phyloP scores from a whole-genome alignment of 441 rosid genomes.

The Euphorbia celastroides region DNA sequence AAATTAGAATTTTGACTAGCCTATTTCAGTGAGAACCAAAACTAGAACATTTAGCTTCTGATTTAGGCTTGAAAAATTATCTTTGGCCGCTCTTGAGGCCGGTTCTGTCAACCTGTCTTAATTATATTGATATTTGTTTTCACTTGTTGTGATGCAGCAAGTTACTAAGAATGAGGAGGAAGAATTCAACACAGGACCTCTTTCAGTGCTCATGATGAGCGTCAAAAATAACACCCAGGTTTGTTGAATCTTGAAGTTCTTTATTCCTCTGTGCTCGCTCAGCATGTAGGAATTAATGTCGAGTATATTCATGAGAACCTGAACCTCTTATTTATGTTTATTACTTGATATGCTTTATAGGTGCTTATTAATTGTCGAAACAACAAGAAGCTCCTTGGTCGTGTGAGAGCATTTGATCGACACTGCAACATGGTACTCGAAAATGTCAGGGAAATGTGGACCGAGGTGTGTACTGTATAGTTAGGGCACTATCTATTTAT shows the following conservation, averaged over 20 bases:
- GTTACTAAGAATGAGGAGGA: slow-evolving; percentile 69
- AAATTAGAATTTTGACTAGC: too few relatives aligned
- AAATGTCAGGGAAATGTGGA: slow-evolving; percentile 97
- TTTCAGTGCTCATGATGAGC: slow-evolving; percentile 93
- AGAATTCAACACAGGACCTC: slow-evolving; percentile 89
- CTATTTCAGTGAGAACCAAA: too few relatives aligned
- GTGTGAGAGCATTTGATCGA: slow-evolving; percentile 94
- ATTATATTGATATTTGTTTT: neutral
- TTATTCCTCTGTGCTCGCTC: neutral
- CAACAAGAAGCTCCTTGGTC: slow-evolving; percentile 88
- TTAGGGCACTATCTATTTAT: neutral
- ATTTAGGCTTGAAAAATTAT: too few relatives aligned
- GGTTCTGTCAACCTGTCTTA: neutral
- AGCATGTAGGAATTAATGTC: neutral
- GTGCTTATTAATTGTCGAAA: slow-evolving; percentile 94
- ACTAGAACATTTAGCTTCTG: too few relatives aligned
- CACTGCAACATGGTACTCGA: slow-evolving; percentile 98
- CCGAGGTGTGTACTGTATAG: slow-evolving; percentile 49
- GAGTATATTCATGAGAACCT: neutral
- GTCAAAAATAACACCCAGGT: slow-evolving; percentile 92
- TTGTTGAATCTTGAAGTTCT: neutral
- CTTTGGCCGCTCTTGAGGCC: too few relatives aligned
- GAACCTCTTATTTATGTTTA: too few relatives aligned
- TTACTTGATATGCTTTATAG: slow-evolving; percentile 21
- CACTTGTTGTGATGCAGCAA: slow-evolving; percentile 14